Evolutionary conservation across 2,329 filamentous ascomycete species (phyloP).

Genomic region (Aulographum hederae): DNA sequence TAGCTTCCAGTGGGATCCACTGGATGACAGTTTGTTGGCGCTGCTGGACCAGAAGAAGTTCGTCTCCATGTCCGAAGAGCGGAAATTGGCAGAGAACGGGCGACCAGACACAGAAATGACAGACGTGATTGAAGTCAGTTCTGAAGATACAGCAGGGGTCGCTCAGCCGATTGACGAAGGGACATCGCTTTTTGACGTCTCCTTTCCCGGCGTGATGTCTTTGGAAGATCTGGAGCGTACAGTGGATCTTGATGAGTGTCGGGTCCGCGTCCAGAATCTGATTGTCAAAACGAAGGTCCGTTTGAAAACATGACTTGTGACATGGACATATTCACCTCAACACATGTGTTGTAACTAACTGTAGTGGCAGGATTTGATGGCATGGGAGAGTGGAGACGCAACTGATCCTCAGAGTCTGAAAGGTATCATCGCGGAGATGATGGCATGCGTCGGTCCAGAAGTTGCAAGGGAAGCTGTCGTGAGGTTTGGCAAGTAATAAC

Average conservation of each 20-base stretch:
- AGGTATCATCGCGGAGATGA: conserved; percentile 45
- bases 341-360: too few species aligned
- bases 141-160: conserved; percentile 5
- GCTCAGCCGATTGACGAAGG: background rate
- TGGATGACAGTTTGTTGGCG: conserved; percentile 30
- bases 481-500: too few species aligned
- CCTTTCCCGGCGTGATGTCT: conserved; percentile 49
- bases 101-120: conserved; percentile 11
- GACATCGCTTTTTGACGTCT: conserved; percentile 17
- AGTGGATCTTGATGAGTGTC: conserved; percentile 41
- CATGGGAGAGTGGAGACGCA: conserved; percentile 38
- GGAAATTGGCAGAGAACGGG: background rate
- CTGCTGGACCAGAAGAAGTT: conserved; percentile 27
- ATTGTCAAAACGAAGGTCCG: conserved; percentile 17
- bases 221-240: conserved; percentile 30
- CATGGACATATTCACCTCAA: too few species aligned
- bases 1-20: conserved; percentile 40
- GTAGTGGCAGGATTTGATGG: conserved; percentile 32
- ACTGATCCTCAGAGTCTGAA: conserved; percentile 35
- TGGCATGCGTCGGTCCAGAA: conserved; percentile 45
- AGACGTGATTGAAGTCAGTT: conserved; percentile 16
- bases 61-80: background rate
- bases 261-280: conserved; percentile 27
- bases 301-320: too few species aligned
- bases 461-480: too few species aligned